A percentile compares a stretch with the other conserved stretches of the same genome.
These are phyloP conservation scores for Schizophyllum amplum DNA, from an alignment of 1,284 basidiomycete genomes.

Conservation along the genomic window DNA sequence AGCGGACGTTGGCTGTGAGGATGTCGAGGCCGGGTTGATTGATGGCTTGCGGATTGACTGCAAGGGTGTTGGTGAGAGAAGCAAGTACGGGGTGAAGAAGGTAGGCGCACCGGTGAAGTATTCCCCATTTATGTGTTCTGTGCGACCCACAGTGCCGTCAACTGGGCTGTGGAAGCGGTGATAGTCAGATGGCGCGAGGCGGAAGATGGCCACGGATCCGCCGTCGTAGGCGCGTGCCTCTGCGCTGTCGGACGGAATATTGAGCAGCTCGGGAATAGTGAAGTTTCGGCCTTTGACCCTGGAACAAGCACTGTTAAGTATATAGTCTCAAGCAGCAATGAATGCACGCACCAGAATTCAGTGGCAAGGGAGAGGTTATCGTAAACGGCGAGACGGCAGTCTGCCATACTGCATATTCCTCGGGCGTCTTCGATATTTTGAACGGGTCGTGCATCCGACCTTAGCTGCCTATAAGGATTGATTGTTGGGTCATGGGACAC, in stretches of 20 bases:
- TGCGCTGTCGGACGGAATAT: constrained; percentile 29
- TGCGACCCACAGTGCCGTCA: constrained; percentile 46
- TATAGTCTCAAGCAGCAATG: background rate
- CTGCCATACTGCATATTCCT: constrained; percentile 61
- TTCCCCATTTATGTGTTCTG: constrained; percentile 44
- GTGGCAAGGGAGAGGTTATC: constrained; percentile 51
- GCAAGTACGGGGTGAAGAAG: constrained; percentile 5
- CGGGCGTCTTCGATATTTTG: constrained; percentile 45
- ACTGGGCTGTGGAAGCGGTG: constrained; percentile 81
- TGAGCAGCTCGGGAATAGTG: constrained; percentile 53
- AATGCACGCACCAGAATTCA: constrained; percentile 43
- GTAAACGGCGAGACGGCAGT: constrained; percentile 71
- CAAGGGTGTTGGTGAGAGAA: constrained; percentile 12
- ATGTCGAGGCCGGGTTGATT: constrained; percentile 66
- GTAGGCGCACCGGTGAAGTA: constrained; percentile 52
- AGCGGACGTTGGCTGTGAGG: constrained; percentile 64
- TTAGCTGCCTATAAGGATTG: constrained; percentile 40
- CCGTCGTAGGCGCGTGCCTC: constrained; percentile 35
- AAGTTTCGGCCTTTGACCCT: constrained; percentile 69
- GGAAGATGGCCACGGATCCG: constrained; percentile 58
- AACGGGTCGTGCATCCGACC: constrained; percentile 58
- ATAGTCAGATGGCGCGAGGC: constrained; percentile 78
- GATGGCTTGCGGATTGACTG: constrained; percentile 77
- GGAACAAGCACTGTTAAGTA: background rate
- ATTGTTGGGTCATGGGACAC: background rate